These are phyloP conservation scores for Gnetum montanum DNA, from an alignment of 75 land plant genomes.

Conservation along the genomic window DNA sequence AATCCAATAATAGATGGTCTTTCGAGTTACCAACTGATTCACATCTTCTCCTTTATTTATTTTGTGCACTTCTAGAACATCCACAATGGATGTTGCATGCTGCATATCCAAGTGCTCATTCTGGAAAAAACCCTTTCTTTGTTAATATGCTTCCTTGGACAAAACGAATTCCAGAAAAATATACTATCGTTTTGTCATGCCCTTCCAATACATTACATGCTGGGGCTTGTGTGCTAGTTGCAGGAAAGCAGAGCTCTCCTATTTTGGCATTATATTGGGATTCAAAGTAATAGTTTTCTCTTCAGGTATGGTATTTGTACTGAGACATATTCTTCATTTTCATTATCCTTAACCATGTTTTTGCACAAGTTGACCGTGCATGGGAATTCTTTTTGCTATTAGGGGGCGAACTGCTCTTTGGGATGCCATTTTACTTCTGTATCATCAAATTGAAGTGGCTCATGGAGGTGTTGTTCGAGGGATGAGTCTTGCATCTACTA, in stretches of 20 bases:
- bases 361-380: too few species aligned
- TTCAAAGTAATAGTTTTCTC: conserved; percentile 74
- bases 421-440: conserved; percentile 85
- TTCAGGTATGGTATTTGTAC: conserved; percentile 95
- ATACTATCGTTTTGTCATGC: conserved; percentile 62
- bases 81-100: conserved; percentile 95
- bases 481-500: conserved; percentile 79
- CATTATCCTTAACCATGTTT: too few species aligned
- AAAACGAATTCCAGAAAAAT: conserved; percentile 92
- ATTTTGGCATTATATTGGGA: conserved; percentile 86
- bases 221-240: conserved; percentile 70
- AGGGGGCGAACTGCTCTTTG: conserved; percentile 96
- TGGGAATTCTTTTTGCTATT: too few species aligned
- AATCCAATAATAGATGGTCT: conserved; percentile 62
- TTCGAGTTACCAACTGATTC: conserved; percentile 44
- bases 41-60: conserved; percentile 78
- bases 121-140: conserved; percentile 89
- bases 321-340: too few species aligned
- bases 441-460: conserved; percentile 52
- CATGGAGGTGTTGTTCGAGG: conserved; percentile 80
- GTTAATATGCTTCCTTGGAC: conserved; percentile 74
- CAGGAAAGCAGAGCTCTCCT: conserved; percentile 84
- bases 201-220: conserved; percentile 73
- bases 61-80: conserved; percentile 94
- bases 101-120: conserved; percentile 65